Base-by-base conservation (phyloP, 2,329 filamentous ascomycete genomes). In the Ophiostoma sp. region DNA sequence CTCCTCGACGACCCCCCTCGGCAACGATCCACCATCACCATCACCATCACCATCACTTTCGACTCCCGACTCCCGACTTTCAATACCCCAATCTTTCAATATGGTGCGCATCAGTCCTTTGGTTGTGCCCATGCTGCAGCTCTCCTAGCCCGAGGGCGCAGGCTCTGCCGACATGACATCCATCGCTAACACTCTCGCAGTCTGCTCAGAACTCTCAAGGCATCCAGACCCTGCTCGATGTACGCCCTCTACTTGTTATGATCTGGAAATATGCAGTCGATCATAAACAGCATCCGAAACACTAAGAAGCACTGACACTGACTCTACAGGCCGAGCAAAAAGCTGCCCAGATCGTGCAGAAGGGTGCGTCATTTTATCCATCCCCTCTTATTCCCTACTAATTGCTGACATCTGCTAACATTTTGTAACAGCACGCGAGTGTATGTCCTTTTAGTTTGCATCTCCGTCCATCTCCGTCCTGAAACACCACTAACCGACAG, bases 301-400 rank as follows among this genome's bases (percentile, higher is more conserved):
- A 27, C 39, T 41, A 31, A 4, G 41, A 69, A 67, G 41, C 27
- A 69, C 52, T 13, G 4, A 36, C 67, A 67, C 36, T 65, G 54
- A 71, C 68, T 11, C 8, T 57, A 57, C 76, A 98, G 94, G 94
- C 95, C 77, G 95, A 99, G 87, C 91, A 93, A 82, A 94, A 98
- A 81, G 95, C 95, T 73, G 94, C 97, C 83, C 97, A 97, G 87
- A 99, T 99, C 80, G 94, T 99, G 71, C 94, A 98, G 81, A 93
- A 95, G 87, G 92, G 94, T 96, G 80, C 72, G 83, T 79, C 52
- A 15, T 65, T 65, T 65, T 23, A 57, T 68, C 17, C 41, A 0
- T 4, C 15, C 3, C 17, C 7, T 66, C 10, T 60, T 10, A 27
- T 17, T 17, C 4, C 1, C 39, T 36, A 36, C 1, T 41, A 7